These are phyloP conservation scores for Eutrema heterophyllum DNA, from an alignment of 345 rosid genomes.

Conservation along the genomic window DNA sequence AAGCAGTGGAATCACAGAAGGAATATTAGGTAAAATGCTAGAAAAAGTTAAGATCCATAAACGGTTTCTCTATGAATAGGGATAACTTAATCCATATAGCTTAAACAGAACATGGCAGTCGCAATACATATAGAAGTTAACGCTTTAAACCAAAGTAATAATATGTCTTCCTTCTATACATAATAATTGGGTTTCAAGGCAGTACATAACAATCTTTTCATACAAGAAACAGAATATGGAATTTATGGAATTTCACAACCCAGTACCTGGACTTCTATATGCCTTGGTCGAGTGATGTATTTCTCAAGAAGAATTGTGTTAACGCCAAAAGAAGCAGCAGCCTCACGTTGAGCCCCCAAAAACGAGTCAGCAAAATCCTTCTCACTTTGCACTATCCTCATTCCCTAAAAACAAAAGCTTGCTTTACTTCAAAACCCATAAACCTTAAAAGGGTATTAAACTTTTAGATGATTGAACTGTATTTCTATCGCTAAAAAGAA, in stretches of 20 bases:
- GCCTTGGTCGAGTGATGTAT: constrained; percentile 86
- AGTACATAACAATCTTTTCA: background rate
- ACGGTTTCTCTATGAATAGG: background rate
- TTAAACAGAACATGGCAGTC: background rate
- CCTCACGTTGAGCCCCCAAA: constrained; percentile 93
- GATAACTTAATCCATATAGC: background rate
- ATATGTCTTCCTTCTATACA: background rate
- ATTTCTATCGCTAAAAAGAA: background rate
- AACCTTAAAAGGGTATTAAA: background rate
- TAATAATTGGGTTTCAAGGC: background rate
- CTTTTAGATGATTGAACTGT: background rate
- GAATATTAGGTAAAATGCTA: constrained; percentile 7
- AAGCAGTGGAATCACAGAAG: constrained; percentile 8
- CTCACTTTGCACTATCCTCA: constrained; percentile 75
- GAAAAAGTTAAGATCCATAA: constrained; percentile 10
- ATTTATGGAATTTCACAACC: background rate
- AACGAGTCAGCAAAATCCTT: constrained; percentile 71
- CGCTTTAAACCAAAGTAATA: background rate
- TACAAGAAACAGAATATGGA: background rate
- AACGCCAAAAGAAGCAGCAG: constrained; percentile 91
- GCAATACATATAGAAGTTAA: background rate
- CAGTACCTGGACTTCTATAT: constrained; percentile 90
- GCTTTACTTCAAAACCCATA: constrained; percentile 15
- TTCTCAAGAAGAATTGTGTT: constrained; percentile 89
- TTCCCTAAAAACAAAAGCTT: constrained; percentile 58